Evolutionary conservation across 2,329 filamentous ascomycete species (phyloP), one percentile per base, ranked within the genome.

Genomic region (Plenodomus biglobosus): DNA sequence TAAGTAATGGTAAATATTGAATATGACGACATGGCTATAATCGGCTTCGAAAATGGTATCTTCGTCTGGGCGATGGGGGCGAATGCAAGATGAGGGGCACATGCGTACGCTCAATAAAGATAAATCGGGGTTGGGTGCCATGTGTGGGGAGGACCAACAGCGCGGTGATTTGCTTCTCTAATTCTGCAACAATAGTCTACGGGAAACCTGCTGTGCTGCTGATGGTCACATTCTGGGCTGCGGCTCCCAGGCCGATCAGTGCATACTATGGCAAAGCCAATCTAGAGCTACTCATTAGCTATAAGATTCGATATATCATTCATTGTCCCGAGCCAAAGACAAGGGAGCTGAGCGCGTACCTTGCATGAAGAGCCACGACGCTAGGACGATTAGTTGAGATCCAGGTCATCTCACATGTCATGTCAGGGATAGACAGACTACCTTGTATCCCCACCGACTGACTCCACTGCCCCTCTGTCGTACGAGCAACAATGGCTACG

Each of bases 301-400:
- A 11, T 32, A 32, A 11, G 6, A 32, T 32, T 32, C 13, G 27
- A 32, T 10, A 32, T 32, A 32, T 32, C 27, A 15, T 10, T 15
- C 27, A 32, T 15, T 7, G 27, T 8, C 6, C 27, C 22, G 13
- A 32, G 27, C 27, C 40, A 34, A 42, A 38, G 45, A 46, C 52
- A 53, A 58, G 40, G 46, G 46, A 56, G 44, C 44, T 48, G 43
- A 49, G 43, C 13, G 39, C 44, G 58, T 61, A 60, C 60, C 60
- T 63, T 63, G 60, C 60, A 63, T 63, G 51, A 51, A 38, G 13
- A 45, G 40, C 45, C 6, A 15, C 42, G 40, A 47, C 50, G 52
- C 55, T 58, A 58, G 48, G 50, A 51, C 46, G 39, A 48, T 42
- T 38, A 16, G n/a, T 13, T 32, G 19, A 40, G 35, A 52, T 48